These are phyloP conservation scores for Tritrichomonas musculus DNA, from an alignment of 208 protist genomes.

Conservation along the genomic window DNA sequence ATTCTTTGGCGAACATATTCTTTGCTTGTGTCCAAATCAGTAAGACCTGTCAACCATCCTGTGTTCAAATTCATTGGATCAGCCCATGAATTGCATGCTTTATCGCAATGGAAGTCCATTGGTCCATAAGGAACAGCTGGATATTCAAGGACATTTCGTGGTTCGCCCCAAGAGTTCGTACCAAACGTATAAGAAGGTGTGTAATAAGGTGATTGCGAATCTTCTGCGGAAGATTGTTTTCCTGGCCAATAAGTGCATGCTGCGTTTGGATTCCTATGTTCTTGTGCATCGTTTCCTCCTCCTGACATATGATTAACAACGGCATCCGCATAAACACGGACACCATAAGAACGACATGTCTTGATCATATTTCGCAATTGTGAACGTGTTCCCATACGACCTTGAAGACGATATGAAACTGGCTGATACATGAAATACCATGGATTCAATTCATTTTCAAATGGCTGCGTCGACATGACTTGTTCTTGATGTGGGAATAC, in stretches of 20 bases:
- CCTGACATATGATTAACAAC: constrained; percentile 65
- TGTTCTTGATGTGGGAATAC: constrained; percentile 57
- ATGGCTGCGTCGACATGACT: constrained; percentile 55
- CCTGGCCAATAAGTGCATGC: constrained; percentile 46
- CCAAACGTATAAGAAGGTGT: constrained; percentile 50
- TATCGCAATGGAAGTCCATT: constrained; percentile 63
- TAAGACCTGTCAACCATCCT: constrained; percentile 57
- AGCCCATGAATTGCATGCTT: constrained; percentile 58
- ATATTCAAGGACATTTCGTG: constrained; percentile 50
- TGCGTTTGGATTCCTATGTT: constrained; percentile 46
- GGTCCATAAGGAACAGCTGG: constrained; percentile 56
- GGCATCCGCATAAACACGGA: constrained; percentile 49
- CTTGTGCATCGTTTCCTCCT: constrained; percentile 54
- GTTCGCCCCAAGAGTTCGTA: constrained; percentile 43
- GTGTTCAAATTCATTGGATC: constrained; percentile 57
- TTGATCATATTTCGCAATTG: not conserved
- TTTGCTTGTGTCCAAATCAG: too few species aligned
- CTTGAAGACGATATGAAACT: constrained; percentile 53
- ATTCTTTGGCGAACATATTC: too few species aligned
- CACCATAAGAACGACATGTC: too few species aligned
- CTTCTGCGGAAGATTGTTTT: constrained; percentile 43
- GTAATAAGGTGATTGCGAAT: constrained; percentile 50
- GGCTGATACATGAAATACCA: constrained; percentile 67
- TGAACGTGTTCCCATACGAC: constrained; percentile 45
- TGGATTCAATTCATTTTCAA: constrained; percentile 55